These are phyloP conservation scores for Beta lomatogona DNA, from an alignment of 179 eudicot genomes.

Conservation along the genomic window DNA sequence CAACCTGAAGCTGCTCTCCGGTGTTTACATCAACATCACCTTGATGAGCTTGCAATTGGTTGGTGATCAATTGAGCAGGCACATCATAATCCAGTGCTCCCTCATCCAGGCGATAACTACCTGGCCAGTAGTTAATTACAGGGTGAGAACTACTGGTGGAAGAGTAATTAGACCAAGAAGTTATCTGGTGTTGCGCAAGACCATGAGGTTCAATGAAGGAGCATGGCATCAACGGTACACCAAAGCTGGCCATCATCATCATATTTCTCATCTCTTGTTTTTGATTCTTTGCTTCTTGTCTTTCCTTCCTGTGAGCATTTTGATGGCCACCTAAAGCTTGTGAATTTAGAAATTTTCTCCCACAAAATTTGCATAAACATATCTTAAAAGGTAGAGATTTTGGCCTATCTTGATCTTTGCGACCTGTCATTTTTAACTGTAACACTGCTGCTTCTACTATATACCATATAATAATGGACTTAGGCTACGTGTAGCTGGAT, in stretches of 20 bases:
- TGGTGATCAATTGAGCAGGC: neutral
- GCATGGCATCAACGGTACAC: conserved; percentile 5
- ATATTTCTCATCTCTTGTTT: conserved; percentile 15
- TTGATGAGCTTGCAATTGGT: neutral
- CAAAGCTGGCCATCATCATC: neutral
- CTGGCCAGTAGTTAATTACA: conserved; percentile 19
- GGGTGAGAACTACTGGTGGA: neutral
- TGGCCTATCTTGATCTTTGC: neutral
- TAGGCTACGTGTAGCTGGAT: too few species aligned
- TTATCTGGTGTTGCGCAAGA: conserved; percentile 11
- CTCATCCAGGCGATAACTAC: conserved; percentile 22
- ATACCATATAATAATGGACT: too few species aligned
- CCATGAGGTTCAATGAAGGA: conserved; percentile 21
- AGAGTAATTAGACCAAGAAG: neutral
- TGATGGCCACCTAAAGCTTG: conserved; percentile 40
- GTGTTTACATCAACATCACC: neutral
- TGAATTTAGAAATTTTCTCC: conserved; percentile 28
- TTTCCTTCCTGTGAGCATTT: conserved; percentile 37
- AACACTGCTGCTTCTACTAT: too few species aligned
- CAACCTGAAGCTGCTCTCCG: neutral
- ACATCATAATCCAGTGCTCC: conserved; percentile 7
- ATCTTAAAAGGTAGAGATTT: conserved; percentile 13
- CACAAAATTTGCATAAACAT: conserved; percentile 31
- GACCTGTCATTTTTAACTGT: conserved; percentile 1
- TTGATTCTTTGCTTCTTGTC: conserved; percentile 25